Percentiles rank a stretch among this genome's conserved stretches.
These are phyloP conservation scores for Heterobasidion parviporum DNA, from an alignment of 1,284 basidiomycete genomes.

Conservation along the genomic window DNA sequence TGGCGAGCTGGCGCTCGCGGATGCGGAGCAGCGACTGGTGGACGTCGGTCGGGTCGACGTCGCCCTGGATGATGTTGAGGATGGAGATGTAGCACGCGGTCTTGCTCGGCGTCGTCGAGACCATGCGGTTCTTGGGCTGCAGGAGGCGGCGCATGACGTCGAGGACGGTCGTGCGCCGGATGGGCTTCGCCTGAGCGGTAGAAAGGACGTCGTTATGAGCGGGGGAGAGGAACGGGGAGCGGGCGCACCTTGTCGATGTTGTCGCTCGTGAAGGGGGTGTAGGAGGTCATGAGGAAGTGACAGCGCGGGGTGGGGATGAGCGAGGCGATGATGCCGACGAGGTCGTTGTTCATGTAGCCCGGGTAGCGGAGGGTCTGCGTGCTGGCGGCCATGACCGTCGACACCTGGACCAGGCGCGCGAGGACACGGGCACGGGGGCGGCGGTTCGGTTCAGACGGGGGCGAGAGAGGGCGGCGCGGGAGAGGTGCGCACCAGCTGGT, in stretches of 20 bases:
- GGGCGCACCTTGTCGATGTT: conserved; percentile 79
- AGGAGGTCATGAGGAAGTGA: conserved; percentile 99
- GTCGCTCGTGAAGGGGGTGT: conserved; percentile 97
- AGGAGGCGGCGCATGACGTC: conserved; percentile 98
- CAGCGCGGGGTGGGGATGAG: conserved; percentile 98
- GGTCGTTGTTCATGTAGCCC: conserved; percentile 99
- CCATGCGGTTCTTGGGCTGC: conserved; percentile 98
- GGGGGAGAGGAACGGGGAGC: not conserved
- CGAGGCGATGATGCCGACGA: conserved; percentile 94
- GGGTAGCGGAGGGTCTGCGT: conserved; percentile 97
- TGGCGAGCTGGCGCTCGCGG: conserved; percentile 92
- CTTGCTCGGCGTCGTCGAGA: conserved; percentile 89
- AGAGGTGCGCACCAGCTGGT: conserved; percentile 63
- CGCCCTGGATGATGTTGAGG: conserved; percentile 97
- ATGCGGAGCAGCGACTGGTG: conserved; percentile 97
- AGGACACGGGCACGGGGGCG: no score
- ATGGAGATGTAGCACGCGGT: conserved; percentile 96
- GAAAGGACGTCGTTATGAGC: not conserved
- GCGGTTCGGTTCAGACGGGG: not conserved
- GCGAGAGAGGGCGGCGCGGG: conserved; percentile 12
- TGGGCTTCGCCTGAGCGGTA: conserved; percentile 31
- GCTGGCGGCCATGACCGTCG: conserved; percentile 94
- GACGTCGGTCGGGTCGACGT: conserved; percentile 97
- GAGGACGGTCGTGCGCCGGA: conserved; percentile 89
- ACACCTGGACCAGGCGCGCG: conserved; percentile 45